Percentiles rank a stretch among this genome's conserved stretches.
These are phyloP conservation scores for Rhodotorula sp. DNA, from an alignment of 1,284 basidiomycete species.

Conservation along the genomic window DNA sequence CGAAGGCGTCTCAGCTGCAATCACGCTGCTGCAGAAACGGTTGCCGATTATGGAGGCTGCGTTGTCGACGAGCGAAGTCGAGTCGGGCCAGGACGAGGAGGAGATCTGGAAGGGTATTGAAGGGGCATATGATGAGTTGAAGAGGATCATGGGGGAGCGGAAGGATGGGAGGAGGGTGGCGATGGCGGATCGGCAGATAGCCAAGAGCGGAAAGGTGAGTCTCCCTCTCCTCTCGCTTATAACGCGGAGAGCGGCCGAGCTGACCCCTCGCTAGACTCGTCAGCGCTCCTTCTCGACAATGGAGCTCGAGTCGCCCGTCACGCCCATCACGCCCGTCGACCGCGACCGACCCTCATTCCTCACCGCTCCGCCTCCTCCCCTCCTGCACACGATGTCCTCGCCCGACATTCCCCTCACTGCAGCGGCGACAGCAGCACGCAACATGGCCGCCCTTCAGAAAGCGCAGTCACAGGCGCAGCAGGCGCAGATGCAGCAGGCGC, in stretches of 20 bases:
- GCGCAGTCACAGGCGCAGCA: slow-evolving; percentile 24
- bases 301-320: slow-evolving; percentile 36
- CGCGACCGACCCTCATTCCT: slow-evolving; percentile 5
- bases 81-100: slow-evolving; percentile 38
- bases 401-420: slow-evolving; percentile 22
- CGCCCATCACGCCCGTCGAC: slow-evolving; percentile 14
- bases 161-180: slow-evolving; percentile 16
- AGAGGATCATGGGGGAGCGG: slow-evolving; percentile 31
- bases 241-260: background rate
- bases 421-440: slow-evolving; percentile 18
- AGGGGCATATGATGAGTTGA: slow-evolving; percentile 36
- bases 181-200: background rate
- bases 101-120: slow-evolving; percentile 42
- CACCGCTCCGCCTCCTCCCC: slow-evolving; percentile 23
- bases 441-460: slow-evolving; percentile 17
- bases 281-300: slow-evolving; percentile 28
- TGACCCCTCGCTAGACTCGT: background rate
- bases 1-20: slow-evolving; percentile 25
- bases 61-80: slow-evolving; percentile 26
- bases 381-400: slow-evolving; percentile 31
- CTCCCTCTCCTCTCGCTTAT: background rate
- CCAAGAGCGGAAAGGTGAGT: slow-evolving; percentile 11
- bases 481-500: slow-evolving; percentile 15
- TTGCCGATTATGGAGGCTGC: slow-evolving; percentile 39
- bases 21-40: slow-evolving; percentile 33